Conservation (phyloP, 257 asterid genomes). For the Handroanthus guayacan region DNA sequence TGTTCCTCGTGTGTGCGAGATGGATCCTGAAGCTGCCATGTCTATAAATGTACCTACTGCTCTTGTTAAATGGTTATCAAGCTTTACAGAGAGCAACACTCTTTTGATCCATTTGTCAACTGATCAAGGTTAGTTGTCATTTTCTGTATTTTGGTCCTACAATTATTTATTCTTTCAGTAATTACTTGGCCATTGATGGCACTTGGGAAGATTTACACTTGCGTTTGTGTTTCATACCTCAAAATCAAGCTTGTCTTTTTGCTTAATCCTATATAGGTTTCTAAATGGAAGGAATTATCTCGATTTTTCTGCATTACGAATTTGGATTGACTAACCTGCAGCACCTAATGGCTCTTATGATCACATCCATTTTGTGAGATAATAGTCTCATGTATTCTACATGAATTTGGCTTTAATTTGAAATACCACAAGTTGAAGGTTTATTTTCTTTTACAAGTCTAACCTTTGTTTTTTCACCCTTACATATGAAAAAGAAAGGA, state of each 20-base stretch:
- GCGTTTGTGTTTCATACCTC: not conserved
- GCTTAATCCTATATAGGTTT: slow-evolving; percentile 13
- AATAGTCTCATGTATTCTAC: slow-evolving; percentile 11
- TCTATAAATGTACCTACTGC: slow-evolving; percentile 80
- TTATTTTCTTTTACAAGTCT: slow-evolving; percentile 11
- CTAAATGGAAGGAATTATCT: not conserved
- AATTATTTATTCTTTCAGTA: not conserved
- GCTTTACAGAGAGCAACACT: slow-evolving; percentile 48
- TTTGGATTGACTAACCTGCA: too few species aligned
- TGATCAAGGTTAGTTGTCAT: slow-evolving; percentile 78
- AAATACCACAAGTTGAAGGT: not conserved
- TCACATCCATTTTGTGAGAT: not conserved
- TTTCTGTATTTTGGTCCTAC: slow-evolving; percentile 2
- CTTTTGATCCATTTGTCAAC: slow-evolving; percentile 90
- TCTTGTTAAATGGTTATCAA: slow-evolving; percentile 84
- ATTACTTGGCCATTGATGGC: slow-evolving; percentile 16
- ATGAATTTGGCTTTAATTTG: slow-evolving; percentile 6
- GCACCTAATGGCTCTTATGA: not conserved
- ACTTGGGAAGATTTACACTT: not conserved
- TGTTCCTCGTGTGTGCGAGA: slow-evolving; percentile 87
- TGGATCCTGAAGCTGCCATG: slow-evolving; percentile 84
- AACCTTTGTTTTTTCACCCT: not conserved
- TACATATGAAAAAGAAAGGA: not conserved
- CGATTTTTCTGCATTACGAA: too few species aligned
- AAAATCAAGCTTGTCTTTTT: not conserved